A percentile compares a stretch with the other conserved stretches of the same genome.
Conservation (phyloP, 2,329 filamentous ascomycete genomes). For the Aspergillus sp. region DNA sequence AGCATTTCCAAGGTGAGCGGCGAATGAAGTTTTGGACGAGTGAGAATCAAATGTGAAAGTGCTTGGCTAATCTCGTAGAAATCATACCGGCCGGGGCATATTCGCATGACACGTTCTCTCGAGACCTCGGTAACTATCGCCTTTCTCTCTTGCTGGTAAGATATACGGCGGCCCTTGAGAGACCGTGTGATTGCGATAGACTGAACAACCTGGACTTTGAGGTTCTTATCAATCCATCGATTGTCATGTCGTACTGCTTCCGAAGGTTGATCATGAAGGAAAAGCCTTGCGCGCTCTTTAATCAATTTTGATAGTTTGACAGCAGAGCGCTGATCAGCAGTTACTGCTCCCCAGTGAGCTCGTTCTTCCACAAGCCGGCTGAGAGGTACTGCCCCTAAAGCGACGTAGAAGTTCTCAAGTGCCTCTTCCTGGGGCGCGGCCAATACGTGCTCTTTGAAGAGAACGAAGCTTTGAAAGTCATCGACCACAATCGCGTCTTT, state of each 20-base stretch:
- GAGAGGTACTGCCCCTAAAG: conserved; percentile 74
- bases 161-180: conserved; percentile 68
- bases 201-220: conserved; percentile 74
- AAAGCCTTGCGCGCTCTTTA: conserved; percentile 83
- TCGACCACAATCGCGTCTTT: conserved; percentile 75
- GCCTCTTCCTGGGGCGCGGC: conserved; percentile 87
- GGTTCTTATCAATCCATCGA: conserved; percentile 85
- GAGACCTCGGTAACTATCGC: conserved; percentile 64
- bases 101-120: conserved; percentile 67
- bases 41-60: conserved; percentile 76
- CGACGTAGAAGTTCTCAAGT: conserved; percentile 80
- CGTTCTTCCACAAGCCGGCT: conserved; percentile 78
- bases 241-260: conserved; percentile 83
- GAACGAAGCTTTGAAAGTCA: conserved; percentile 82
- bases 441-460: conserved; percentile 82
- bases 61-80: conserved; percentile 91
- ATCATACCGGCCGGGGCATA: conserved; percentile 71
- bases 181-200: conserved; percentile 75
- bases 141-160: conserved; percentile 71
- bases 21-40: conserved; percentile 81
- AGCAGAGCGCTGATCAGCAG: conserved; percentile 67
- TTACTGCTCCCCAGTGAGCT: conserved; percentile 66
- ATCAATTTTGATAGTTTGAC: conserved; percentile 74
- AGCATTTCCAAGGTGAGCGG: conserved; percentile 90
- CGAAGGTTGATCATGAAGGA: conserved; percentile 77